phyloP scores from a whole-genome alignment of 345 rosid genomes.

The Heritiera littoralis region DNA sequence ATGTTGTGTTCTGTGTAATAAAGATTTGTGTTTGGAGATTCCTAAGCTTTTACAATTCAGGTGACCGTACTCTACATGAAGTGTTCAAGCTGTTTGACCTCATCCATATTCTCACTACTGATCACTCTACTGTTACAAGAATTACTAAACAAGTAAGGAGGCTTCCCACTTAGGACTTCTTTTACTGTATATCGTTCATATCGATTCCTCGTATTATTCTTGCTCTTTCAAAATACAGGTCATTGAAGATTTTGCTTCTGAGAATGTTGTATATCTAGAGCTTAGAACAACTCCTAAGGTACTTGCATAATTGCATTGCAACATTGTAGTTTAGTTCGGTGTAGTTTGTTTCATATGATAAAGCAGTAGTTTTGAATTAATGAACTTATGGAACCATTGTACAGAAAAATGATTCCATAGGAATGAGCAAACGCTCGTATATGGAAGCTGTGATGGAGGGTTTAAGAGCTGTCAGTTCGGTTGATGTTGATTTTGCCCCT shows the following conservation, averaged over 20 bases:
- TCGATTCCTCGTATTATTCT: not conserved
- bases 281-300: constrained; percentile 98
- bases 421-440: constrained; percentile 93
- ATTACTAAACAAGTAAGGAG: constrained; percentile 74
- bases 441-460: constrained; percentile 91
- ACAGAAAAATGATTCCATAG: constrained; percentile 76
- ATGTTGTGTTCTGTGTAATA: not conserved
- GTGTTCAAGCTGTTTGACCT: constrained; percentile 91
- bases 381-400: constrained; percentile 12
- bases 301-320: constrained; percentile 17
- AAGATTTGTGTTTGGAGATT: not conserved
- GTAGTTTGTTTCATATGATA: not conserved
- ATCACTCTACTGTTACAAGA: constrained; percentile 76
- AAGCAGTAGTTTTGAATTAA: not conserved
- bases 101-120: constrained; percentile 80
- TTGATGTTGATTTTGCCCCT: constrained; percentile 58
- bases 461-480: constrained; percentile 53
- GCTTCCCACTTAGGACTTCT: not conserved
- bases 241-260: constrained; percentile 89
- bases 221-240: constrained; percentile 45
- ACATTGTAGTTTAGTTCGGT: not conserved
- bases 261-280: constrained; percentile 86
- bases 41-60: constrained; percentile 28
- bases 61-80: constrained; percentile 68
- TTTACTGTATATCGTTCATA: not conserved